Conservation (phyloP, 305 asterid genomes). For the Solanum hybrid region DNA sequence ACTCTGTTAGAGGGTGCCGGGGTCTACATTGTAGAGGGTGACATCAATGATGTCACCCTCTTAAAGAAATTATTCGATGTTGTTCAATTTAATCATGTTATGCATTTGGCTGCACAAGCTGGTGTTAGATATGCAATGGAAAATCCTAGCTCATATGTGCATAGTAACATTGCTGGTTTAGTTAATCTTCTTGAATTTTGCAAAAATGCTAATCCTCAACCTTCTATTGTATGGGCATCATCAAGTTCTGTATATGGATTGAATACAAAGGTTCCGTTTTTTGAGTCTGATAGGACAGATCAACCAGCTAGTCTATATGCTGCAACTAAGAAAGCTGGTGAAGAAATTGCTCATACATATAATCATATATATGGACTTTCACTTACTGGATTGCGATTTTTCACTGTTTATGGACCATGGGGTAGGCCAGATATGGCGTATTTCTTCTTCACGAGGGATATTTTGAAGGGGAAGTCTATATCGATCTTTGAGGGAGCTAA, state of each 20-base stretch:
- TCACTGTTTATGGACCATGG: slow-evolving; percentile 96
- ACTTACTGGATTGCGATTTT: slow-evolving; percentile 75
- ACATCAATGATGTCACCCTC: slow-evolving; percentile 53
- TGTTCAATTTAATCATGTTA: slow-evolving; percentile 76
- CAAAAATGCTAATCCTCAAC: slow-evolving; percentile 73
- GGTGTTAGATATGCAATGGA: slow-evolving; percentile 93
- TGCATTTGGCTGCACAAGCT: slow-evolving; percentile 97
- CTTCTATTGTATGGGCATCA: slow-evolving; percentile 96
- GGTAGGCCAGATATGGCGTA: slow-evolving; percentile 99
- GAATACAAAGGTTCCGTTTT: slow-evolving; percentile 75
- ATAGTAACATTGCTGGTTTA: slow-evolving; percentile 83
- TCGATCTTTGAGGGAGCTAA: slow-evolving; percentile 76
- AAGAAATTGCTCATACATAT: slow-evolving; percentile 82
- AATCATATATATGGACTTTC: slow-evolving; percentile 88
- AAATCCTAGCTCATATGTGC: slow-evolving; percentile 87
- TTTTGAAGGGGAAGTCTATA: slow-evolving; percentile 75
- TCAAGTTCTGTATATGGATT: slow-evolving; percentile 92
- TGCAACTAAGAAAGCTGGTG: slow-evolving; percentile 90
- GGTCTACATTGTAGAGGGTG: slow-evolving; percentile 80
- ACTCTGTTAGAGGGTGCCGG: slow-evolving; percentile 64
- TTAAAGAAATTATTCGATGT: slow-evolving; percentile 62
- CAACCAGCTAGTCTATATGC: slow-evolving; percentile 93
- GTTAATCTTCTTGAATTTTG: slow-evolving; percentile 79
- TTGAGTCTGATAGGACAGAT: slow-evolving; percentile 73
- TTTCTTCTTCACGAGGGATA: slow-evolving; percentile 75